Conservation (phyloP, 805 yeast genomes). For the Priceomyces melissophilus region DNA sequence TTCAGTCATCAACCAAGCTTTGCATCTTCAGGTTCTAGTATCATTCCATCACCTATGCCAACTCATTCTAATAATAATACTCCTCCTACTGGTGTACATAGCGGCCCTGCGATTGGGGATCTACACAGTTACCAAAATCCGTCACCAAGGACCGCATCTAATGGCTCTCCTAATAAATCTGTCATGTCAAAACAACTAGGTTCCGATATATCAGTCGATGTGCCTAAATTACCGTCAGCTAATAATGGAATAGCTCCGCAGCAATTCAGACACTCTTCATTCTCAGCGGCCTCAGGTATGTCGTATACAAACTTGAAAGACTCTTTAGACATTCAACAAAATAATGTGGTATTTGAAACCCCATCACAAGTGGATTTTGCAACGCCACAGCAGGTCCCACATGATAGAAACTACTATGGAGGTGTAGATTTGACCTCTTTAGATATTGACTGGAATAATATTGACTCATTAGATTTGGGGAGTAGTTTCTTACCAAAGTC, state of each 20-base stretch:
- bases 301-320: slow-evolving; percentile 57
- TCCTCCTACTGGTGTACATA: slow-evolving; percentile 12
- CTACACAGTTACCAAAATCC: slow-evolving; percentile 17
- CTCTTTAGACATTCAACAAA: slow-evolving; percentile 31
- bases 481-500: slow-evolving; percentile 1
- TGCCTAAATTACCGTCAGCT: background rate
- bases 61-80: slow-evolving; percentile 24
- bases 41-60: slow-evolving; percentile 24
- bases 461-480: slow-evolving; percentile 22
- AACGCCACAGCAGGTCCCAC: slow-evolving; percentile 68
- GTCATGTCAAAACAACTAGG: slow-evolving; percentile 6
- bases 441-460: slow-evolving; percentile 29
- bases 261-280: slow-evolving; percentile 51
- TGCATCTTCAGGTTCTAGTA: slow-evolving; percentile 3
- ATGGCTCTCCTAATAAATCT: slow-evolving; percentile 13
- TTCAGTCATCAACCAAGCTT: slow-evolving; percentile 8
- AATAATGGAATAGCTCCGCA: background rate
- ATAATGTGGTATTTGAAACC: slow-evolving; percentile 30
- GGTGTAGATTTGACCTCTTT: slow-evolving; percentile 36
- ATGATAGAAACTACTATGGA: slow-evolving; percentile 28
- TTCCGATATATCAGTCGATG: slow-evolving; percentile 2
- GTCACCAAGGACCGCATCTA: slow-evolving; percentile 16
- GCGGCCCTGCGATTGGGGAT: background rate
- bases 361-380: slow-evolving; percentile 77
- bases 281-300: slow-evolving; percentile 58